These are phyloP conservation scores for Mortierella claussenii DNA, from an alignment of 192 early-diverging fungal genomes.

Conservation along the genomic window DNA sequence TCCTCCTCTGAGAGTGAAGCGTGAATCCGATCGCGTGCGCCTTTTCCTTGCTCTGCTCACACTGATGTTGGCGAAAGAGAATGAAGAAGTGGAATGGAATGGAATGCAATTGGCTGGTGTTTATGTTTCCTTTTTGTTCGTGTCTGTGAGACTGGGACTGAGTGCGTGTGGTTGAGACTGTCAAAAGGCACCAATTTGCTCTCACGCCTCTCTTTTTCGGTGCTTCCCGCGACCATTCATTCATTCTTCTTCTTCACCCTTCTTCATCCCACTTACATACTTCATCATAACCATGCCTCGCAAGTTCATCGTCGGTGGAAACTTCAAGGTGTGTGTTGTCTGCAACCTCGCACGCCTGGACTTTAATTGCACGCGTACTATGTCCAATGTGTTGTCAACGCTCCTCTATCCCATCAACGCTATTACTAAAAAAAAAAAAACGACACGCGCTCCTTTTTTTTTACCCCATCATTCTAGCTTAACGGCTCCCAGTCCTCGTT, in stretches of 20 bases:
- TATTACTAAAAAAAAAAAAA: not conserved
- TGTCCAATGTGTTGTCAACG: too few relatives aligned
- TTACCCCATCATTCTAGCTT: constrained; percentile 68
- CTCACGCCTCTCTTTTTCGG: not conserved
- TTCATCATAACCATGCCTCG: constrained; percentile 69
- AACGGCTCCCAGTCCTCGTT: constrained; percentile 87
- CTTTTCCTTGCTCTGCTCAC: too few relatives aligned
- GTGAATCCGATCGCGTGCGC: too few relatives aligned
- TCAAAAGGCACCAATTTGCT: not conserved
- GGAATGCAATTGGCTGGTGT: not conserved
- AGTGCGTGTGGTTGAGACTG: not conserved
- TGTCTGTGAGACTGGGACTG: not conserved
- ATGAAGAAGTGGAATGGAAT: not conserved
- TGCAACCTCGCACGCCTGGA: too few relatives aligned
- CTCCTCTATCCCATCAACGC: not conserved
- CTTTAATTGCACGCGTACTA: too few relatives aligned
- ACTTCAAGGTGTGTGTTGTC: constrained; percentile 56
- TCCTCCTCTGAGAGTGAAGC: too few relatives aligned
- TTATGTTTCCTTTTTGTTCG: not conserved
- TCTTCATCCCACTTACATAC: not conserved
- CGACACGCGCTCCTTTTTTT: constrained; percentile 2
- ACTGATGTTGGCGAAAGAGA: too few relatives aligned
- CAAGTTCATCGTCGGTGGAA: constrained; percentile 88
- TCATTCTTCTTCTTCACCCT: not conserved
- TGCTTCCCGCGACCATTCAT: not conserved